A percentile compares a stretch with the other conserved stretches of the same genome.
Conservation (phyloP, 1,284 basidiomycete genomes). For the Sanghuangporus baumii region DNA sequence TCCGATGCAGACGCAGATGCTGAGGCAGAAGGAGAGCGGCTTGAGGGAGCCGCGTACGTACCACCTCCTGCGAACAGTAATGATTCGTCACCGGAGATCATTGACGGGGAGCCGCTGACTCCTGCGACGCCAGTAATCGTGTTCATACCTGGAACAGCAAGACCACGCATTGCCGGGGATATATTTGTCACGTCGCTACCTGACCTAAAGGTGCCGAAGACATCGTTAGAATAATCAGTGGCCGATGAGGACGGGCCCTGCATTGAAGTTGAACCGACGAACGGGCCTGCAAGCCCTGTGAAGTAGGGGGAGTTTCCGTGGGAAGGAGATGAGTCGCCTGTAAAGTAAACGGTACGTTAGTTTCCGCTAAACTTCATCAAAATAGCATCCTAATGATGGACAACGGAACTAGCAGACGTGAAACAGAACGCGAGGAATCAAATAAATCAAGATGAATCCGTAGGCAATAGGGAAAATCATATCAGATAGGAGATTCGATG, state of each 20-base stretch:
- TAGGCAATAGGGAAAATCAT: background rate
- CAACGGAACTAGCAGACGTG: background rate
- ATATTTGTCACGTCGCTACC: background rate
- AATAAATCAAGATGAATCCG: background rate
- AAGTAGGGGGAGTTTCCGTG: conserved; percentile 1
- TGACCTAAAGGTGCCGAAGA: background rate
- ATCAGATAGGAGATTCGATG: background rate
- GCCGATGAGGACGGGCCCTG: background rate
- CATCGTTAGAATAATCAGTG: conserved; percentile 2
- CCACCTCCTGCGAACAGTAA: background rate
- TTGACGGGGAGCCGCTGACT: conserved; percentile 6
- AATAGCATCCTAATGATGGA: background rate
- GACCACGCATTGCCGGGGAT: background rate
- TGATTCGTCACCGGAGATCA: conserved; percentile 7
- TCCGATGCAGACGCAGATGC: background rate
- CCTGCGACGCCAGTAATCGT: background rate
- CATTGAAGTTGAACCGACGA: background rate
- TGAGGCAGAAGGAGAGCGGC: background rate
- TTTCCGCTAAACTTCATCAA: background rate
- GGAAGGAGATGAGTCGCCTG: background rate
- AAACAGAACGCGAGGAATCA: background rate
- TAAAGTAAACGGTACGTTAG: background rate
- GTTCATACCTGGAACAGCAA: conserved; percentile 2
- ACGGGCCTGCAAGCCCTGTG: background rate
- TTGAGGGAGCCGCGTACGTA: background rate